A percentile compares a stretch with the other conserved stretches of the same genome.
phyloP scores from a whole-genome alignment of 1,284 basidiomycete genomes.

The Sutorius eximius region DNA sequence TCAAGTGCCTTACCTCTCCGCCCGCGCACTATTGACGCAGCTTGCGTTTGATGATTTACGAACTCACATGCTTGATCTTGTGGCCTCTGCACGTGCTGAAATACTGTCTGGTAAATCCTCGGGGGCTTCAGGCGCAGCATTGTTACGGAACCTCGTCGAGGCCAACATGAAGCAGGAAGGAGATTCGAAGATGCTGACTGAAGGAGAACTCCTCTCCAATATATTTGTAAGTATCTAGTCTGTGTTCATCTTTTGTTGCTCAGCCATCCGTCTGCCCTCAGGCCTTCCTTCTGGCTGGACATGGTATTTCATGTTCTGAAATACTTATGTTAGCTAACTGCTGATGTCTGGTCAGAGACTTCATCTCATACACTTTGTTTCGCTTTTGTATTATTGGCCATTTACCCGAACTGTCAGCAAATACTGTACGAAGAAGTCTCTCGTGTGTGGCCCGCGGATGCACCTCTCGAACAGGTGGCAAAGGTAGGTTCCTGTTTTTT shows the following conservation, averaged over 20 bases:
- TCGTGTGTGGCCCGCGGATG: constrained; percentile 36
- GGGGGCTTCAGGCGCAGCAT: constrained; percentile 36
- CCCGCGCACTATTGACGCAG: constrained; percentile 25
- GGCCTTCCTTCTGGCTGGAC: constrained; percentile 42
- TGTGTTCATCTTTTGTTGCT: neutral
- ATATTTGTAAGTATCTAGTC: constrained; percentile 40
- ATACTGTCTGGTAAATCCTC: constrained; percentile 25
- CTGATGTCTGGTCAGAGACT: constrained; percentile 37
- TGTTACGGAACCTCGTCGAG: constrained; percentile 46
- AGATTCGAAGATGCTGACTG: constrained; percentile 36
- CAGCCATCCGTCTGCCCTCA: constrained; percentile 9
- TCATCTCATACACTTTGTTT: constrained; percentile 46
- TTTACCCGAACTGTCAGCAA: constrained; percentile 46
- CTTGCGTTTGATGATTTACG: constrained; percentile 38
- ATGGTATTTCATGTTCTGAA: constrained; percentile 13
- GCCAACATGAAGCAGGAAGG: constrained; percentile 43
- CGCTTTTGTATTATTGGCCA: constrained; percentile 42
- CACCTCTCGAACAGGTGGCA: constrained; percentile 21
- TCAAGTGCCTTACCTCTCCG: constrained; percentile 38
- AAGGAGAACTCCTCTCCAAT: constrained; percentile 46
- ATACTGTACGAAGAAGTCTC: constrained; percentile 43
- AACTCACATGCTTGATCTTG: constrained; percentile 41
- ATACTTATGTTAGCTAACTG: neutral
- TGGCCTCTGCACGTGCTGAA: constrained; percentile 37
- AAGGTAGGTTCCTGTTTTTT: constrained; percentile 8